phyloP scores from a whole-genome alignment of 148 eudicot genomes.

The Polygonum aviculare region DNA sequence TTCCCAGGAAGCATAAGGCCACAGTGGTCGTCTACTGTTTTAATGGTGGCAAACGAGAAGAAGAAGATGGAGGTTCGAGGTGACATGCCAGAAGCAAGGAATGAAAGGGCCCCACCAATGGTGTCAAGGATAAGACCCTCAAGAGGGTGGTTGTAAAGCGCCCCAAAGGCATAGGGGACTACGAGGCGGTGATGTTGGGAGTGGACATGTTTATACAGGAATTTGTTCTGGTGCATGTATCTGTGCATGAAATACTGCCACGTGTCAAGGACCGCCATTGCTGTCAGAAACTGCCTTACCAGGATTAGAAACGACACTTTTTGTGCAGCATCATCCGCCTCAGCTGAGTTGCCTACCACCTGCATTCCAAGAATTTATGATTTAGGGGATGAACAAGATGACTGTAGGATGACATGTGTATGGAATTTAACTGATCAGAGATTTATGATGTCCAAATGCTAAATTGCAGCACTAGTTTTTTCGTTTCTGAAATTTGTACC shows the following conservation, averaged over 20 bases:
- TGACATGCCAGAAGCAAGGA: constrained; percentile 33
- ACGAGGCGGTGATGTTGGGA: constrained; percentile 28
- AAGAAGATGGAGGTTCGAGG: constrained; percentile 33
- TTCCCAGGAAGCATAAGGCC: constrained; percentile 18
- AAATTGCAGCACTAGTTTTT: neutral
- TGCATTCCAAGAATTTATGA: constrained; percentile 14
- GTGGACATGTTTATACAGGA: constrained; percentile 26
- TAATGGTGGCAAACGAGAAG: constrained; percentile 33
- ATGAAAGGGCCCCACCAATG: constrained; percentile 30
- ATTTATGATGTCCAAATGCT: neutral
- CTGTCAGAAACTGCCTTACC: constrained; percentile 11
- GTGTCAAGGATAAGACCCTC: constrained; percentile 34
- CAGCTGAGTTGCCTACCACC: constrained; percentile 52
- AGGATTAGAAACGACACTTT: constrained; percentile 3
- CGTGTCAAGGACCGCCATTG: constrained; percentile 14
- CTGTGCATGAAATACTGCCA: constrained; percentile 20
- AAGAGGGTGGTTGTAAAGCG: constrained; percentile 32
- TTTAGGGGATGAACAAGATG: neutral
- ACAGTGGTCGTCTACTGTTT: constrained; percentile 18
- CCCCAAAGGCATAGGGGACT: constrained; percentile 31
- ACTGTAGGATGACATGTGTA: neutral
- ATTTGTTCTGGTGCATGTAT: constrained; percentile 17
- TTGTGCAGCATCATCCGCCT: neutral
- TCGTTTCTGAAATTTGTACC: neutral
- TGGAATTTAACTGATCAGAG: neutral